Evolutionary conservation across 2,329 filamentous ascomycete genomes (phyloP), one percentile per base, ranked within the genome.

Genomic region (Teratosphaeria gauchensis): DNA sequence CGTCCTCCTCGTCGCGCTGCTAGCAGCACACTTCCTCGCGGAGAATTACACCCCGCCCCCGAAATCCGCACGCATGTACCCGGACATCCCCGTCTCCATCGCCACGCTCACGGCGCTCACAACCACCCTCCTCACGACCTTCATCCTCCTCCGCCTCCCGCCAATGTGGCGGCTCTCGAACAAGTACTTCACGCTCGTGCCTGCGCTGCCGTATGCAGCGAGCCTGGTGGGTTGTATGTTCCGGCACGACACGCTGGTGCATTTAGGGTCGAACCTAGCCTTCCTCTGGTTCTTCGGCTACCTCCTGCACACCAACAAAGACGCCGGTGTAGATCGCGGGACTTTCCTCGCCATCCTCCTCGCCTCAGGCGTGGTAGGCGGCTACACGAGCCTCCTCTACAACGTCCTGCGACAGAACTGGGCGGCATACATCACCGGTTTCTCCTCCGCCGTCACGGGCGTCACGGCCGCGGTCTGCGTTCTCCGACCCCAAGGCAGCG

Each of bases 341-440:
- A 79, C 82, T 58, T 90, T 90, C 73, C 74, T 90, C 21, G 81
- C 85, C n/a, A 74, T 89, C 33, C 89, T 86, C 71, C 63, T 87
- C 33, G 75, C 79, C 7, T 79, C 80, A 6, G 87, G 86, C 56
- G 76, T 78, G 1, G 51, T 84, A 1, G 84, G 82, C 8, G 84
- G 82, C 60, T 79, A 85, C 61, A 75, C 78, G n/a, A 84, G 82
- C 52, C 74, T 90, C 59, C 65, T 71, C 6, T 72, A 70, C 28
- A 74, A 76, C 56, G 77, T 81, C 30, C 59, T 80, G 2, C 63
- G 69, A 14, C 72, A 75, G 16, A 69, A 74, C 28, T 74, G 80
- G 55, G 70, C 69, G 48, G 69, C 75, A 11, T 80, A 84, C 42
- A 81, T 82, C 1, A 75, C 88, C 9, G 88, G 88, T n/a, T 84